Base-by-base conservation (phyloP, 805 yeast genomes). In the Sugiyamaella marilandica region DNA sequence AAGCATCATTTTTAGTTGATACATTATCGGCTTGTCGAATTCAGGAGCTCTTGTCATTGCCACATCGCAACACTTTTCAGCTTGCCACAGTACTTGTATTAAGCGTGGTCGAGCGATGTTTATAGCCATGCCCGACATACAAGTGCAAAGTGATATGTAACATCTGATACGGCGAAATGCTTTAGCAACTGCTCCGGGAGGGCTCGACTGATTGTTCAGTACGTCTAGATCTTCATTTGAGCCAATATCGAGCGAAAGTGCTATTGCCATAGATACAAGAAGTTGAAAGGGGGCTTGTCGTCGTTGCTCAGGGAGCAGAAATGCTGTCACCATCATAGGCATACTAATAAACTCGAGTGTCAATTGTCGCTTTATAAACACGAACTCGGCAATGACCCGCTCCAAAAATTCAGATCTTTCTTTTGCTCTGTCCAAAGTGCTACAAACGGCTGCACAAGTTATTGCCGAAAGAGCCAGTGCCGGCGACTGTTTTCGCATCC, bases 121-220 rank as follows among this genome's bases (percentile, higher is more conserved):
- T 35, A 62, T 19, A 1, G 62, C 59, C 52, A 52, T 53, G 1
- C 56, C 57, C 9, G 58, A 52, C 14, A 62, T 56, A n/a, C 54
- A 52, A 18, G 45, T 32, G 33, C 47, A 49, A 10, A 50, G 35
- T 34, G 52, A 41, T 24, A 53, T 39, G 37, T 49, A 55, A 14
- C 26, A 39, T 14, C 49, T 14, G 10, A 37, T 21, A 18, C 57
- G 47, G 24, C 37, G 45, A n/a, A 44, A 39, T 18, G 57, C 41
- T 10, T 18, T 16, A 13, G 16, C 29, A 19, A 50, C 49, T 8
- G 4, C 43, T 19, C 36, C 55, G n/a, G 44, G 37, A 21, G 39
- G 13, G 18, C 33, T 31, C 14, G 34, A 31, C 31, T 33, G 36
- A 32, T 49, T 46, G 32, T 33, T 45, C 47, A 54, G 18, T 11